Base-by-base conservation (phyloP, 495 filamentous ascomycete genomes). In the Umbilicaria muhlenbergii region DNA sequence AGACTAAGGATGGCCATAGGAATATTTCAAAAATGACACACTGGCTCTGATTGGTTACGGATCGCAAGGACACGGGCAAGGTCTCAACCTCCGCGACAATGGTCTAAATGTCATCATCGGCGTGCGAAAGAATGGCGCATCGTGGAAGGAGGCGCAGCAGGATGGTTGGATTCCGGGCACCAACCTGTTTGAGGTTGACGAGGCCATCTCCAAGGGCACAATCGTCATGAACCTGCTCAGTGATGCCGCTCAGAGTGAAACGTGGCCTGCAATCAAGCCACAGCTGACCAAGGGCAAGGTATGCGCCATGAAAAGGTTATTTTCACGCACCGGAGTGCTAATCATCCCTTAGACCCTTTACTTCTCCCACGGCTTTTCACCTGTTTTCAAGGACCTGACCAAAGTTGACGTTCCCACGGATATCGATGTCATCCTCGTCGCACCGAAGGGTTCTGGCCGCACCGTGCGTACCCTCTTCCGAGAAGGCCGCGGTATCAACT, bases 361-460 rank as follows among this genome's bases (percentile, higher is more conserved):
- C 80, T 98, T 98, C 80, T 95, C 91, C 43, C 91, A 98, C 77
- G 91, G 91, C 63, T 98, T 98, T 83, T 98, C 91, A 48, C 91
- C 91, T 58, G 88, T 98, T 66, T 98, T 98, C 85, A 94, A 94
- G 73, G 81, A 93, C 65, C 77, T 91, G 55, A 98, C 91, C 77
- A 94, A 94, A 69, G 91, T 98, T 63, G 89, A 98, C 41, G 83
- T 94, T 50, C 91, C 91, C 63, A 73, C 62, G 43, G 83, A 94
- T 67, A 83, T 98, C 54, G 91, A 96, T 67, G 92, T 98, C 60
- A 98, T 98, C 71, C 91, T 98, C 62, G 86, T 92, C 58, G 91
- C 91, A 51, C 91, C 91, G 63, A 98, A 98, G 76, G 91, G 91
- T 58, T 95, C 88, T 61, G 91, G 91, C 68, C 86, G 91, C 62